phyloP scores from a whole-genome alignment of 2,329 filamentous ascomycete species.

The Ophiocordyceps robertsii region DNA sequence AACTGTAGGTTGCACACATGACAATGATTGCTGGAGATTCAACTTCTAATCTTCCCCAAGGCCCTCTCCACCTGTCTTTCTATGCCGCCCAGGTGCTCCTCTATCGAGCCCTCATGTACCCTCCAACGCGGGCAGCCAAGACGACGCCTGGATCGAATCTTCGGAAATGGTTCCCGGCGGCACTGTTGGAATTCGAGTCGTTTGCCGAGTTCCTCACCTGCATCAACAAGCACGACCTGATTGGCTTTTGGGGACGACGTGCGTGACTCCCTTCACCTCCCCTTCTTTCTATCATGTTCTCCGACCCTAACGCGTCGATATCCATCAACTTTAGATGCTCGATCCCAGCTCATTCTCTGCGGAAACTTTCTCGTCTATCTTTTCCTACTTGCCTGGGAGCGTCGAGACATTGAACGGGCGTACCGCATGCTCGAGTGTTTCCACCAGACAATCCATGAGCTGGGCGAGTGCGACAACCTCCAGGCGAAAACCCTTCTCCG shows the following conservation, averaged over 20 bases:
- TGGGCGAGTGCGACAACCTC: constrained; percentile 16
- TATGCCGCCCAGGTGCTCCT: constrained; percentile 27
- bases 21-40: not conserved
- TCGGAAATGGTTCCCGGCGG: constrained; percentile 18
- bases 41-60: constrained; percentile 4
- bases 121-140: constrained; percentile 27
- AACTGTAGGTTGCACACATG: constrained; percentile 8
- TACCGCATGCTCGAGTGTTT: constrained; percentile 23
- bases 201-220: constrained; percentile 24
- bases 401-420: constrained; percentile 17
- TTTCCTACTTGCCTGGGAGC: constrained; percentile 27
- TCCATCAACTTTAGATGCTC: constrained; percentile 10
- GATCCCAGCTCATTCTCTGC: constrained; percentile 31
- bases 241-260: constrained; percentile 31
- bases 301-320: not conserved
- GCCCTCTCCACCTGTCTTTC: constrained; percentile 27
- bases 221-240: constrained; percentile 20
- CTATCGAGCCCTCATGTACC: constrained; percentile 30
- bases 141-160: constrained; percentile 20
- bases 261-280: constrained; percentile 9
- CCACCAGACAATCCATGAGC: constrained; percentile 21
- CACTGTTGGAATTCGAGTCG: constrained; percentile 20
- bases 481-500: constrained; percentile 18
- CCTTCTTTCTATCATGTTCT: not conserved
- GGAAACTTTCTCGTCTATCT: constrained; percentile 35